A percentile compares a stretch with the other conserved stretches of the same genome.
Evolutionary conservation across 1,139 yeast species (phyloP).

Genomic region (Blastobotrys persicus): DNA sequence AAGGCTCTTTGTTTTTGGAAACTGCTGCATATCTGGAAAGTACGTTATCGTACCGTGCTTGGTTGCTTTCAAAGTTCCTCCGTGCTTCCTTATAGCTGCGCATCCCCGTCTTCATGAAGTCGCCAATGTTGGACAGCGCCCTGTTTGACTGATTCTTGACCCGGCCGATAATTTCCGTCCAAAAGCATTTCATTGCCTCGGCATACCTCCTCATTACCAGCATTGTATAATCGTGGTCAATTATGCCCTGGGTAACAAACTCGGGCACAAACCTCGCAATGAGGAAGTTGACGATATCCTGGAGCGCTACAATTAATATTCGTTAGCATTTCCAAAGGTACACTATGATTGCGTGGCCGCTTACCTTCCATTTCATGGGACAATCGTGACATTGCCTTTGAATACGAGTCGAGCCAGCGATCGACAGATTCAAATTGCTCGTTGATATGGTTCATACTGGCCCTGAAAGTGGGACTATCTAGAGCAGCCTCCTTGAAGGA

Average conservation of each 20-base stretch:
- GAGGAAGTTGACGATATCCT: slow-evolving; percentile 38
- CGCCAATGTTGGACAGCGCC: slow-evolving; percentile 43
- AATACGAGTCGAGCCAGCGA: slow-evolving; percentile 63
- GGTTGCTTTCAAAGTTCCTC: slow-evolving; percentile 58
- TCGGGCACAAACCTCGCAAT: slow-evolving; percentile 43
- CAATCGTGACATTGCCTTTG: slow-evolving; percentile 53
- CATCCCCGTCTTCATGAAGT: slow-evolving; percentile 48
- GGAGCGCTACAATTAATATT: slow-evolving; percentile 28
- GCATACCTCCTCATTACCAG: slow-evolving; percentile 59
- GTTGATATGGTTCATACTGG: slow-evolving; percentile 66
- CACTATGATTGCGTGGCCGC: no score
- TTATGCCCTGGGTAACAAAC: slow-evolving; percentile 66
- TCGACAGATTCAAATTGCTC: slow-evolving; percentile 66
- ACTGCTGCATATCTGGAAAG: slow-evolving; percentile 56
- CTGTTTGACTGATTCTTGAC: slow-evolving; percentile 45
- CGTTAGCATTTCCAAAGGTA: slow-evolving; percentile 1
- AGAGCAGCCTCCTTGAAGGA: slow-evolving; percentile 86
- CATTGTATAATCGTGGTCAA: slow-evolving; percentile 73
- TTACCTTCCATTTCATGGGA: slow-evolving; percentile 53
- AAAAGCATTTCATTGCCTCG: slow-evolving; percentile 52
- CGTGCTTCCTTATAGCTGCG: slow-evolving; percentile 54
- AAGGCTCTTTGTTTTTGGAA: slow-evolving; percentile 61
- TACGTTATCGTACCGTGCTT: slow-evolving; percentile 65
- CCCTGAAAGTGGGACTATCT: slow-evolving; percentile 89
- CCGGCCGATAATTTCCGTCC: slow-evolving; percentile 49